Evolutionary conservation across 768 basidiomycete genomes (phyloP).

Genomic region (Galerina sulciceps): DNA sequence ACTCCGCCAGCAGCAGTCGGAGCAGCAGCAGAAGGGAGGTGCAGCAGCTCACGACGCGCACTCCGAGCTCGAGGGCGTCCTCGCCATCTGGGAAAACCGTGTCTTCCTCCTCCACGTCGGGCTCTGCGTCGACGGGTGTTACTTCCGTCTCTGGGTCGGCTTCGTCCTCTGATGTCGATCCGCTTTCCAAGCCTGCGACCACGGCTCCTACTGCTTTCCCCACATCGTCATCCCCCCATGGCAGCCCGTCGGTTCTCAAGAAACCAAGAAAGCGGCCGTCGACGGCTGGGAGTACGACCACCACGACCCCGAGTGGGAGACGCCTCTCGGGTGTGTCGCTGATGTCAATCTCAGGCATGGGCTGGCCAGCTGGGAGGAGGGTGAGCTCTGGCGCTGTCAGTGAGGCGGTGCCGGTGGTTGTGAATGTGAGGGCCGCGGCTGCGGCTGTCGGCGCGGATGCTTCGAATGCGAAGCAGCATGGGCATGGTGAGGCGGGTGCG

Average conservation of each 20-base stretch:
- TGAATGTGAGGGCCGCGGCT: not conserved
- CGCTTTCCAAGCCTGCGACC: too few species aligned
- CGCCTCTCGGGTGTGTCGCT: not conserved
- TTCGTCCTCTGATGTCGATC: too few species aligned
- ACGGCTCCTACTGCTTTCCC: too few species aligned
- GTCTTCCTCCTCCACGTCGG: too few species aligned
- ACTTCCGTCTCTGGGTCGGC: too few species aligned
- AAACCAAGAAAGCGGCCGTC: not conserved
- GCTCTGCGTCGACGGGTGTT: too few species aligned
- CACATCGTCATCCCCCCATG: too few species aligned
- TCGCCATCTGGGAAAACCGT: not conserved
- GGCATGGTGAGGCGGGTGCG: not conserved
- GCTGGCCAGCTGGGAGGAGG: not conserved
- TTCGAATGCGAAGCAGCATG: not conserved
- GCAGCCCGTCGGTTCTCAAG: not conserved
- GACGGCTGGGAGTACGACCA: not conserved
- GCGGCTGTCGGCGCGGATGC: not conserved
- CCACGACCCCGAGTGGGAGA: not conserved
- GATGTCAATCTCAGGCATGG: not conserved
- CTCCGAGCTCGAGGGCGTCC: not conserved
- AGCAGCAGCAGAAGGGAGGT: not conserved
- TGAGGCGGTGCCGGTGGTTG: constrained; percentile 1
- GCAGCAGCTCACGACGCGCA: not conserved
- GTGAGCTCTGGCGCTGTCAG: not conserved
- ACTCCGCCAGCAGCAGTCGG: not conserved